Evolutionary conservation across 2,329 filamentous ascomycete species (phyloP), one percentile per base, ranked within the genome.

Genomic region (Penicillium sp.): DNA sequence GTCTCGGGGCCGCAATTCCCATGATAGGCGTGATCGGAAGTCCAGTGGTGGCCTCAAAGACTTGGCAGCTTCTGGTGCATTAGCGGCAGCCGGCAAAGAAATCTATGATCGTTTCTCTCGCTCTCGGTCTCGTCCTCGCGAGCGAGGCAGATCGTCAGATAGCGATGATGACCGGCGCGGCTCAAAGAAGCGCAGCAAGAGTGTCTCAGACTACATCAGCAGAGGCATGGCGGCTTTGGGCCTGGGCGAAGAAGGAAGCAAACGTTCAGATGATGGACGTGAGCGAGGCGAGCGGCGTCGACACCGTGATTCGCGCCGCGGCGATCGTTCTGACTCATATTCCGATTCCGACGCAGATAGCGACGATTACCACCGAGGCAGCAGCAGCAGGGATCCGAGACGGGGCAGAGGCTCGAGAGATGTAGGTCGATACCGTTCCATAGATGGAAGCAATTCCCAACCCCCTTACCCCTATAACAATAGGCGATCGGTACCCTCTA

Each of bases 1-100:
- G 44, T 90, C 89, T 26, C 83, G 87, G 48, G 90, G 88, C 2
- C 81, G 83, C 20, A 86, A 84, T 8, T 67, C 74, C 56, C 74
- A 71, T 45, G 81, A 83, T 26, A 63, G 68, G 47, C 76, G 74
- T 77, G 64, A 67, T 50, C 76, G 74, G 77, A 35, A 25, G 4
- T 81, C 78, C 22, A 74, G 76, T 35, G 73, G 73, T 49, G 75
- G 74, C 5, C 47, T 77, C n/a, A 75, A 74, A 49, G 69, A 75
- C 33, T 59, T 79, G 35, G 77, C 75, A 41, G 70, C 77, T 11
- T 71, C 73, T 3, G 78, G 77, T 5, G 64, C 76, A 8, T 53
- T 79, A n/a, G 77, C 78, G 9, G 76, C 77, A 14, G 77, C 75
- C 1, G 78, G 77, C 3, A 81, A 81, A 58, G 75, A 79, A 56